Base-by-base conservation (phyloP, 2,329 filamentous ascomycete species). In the Cladophialophora chaetospira region DNA sequence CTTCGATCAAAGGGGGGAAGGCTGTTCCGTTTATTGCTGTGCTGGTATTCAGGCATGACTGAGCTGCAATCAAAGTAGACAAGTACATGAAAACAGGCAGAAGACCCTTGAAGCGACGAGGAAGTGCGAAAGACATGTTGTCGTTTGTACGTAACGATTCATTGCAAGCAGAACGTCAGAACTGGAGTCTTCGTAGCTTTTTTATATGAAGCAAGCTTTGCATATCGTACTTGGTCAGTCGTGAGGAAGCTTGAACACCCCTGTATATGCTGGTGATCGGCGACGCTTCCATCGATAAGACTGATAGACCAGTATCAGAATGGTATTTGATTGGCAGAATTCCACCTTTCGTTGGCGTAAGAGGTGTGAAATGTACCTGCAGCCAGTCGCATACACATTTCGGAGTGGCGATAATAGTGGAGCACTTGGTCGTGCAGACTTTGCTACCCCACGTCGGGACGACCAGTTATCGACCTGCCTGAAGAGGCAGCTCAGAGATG, bases 1-100 rank as follows among this genome's bases (percentile, higher is more conserved):
- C 81, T 63, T 83, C 75, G 15, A 82, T 70, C 26, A 85, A 69
- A 5, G 68, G 65, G 9, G 73, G 72, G 54, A 69, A 70, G 4
- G 54, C 38, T 25, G 61, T 56, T 5, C 59, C 61, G 23, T 57
- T 58, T 36, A 63, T 62, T 9, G 55, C 44, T 26, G 61, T 63
- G 36, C 42, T 56, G 52, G 40, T 28, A 28, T 58, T 60, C 15
- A 11, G 60, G 43, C 51, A 61, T 53, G 48, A 33, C 25, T 44
- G 45, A 25, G 57, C 46, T 11, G 43, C 26, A 8, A 28, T 33
- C 42, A 55, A 17, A 40, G 13, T 11, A 23, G 5, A 21, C 51
- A 62, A 13, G 13, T 31, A 54, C 17, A 49, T 36, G n/a, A 43
- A 56, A 21, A 45, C 33, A 19, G 57, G 15, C 19, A 42, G 13